These are phyloP conservation scores for Apiotrichum siamense DNA, from an alignment of 1,284 basidiomycete genomes.

Conservation along the genomic window DNA sequence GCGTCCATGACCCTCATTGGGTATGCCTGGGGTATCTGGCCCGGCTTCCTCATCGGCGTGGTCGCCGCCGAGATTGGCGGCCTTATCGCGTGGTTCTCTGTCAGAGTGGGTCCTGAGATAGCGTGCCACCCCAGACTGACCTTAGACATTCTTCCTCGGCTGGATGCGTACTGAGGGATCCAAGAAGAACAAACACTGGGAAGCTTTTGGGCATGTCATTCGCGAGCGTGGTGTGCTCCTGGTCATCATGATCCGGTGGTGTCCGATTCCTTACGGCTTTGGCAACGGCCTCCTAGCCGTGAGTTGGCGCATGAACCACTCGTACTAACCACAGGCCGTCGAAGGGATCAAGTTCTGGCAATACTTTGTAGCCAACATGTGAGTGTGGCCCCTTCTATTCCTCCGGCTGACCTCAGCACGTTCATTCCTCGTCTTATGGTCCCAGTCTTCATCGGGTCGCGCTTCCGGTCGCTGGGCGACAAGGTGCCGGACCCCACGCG, in stretches of 20 bases:
- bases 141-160: conserved; percentile 41
- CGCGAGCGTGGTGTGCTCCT: conserved; percentile 36
- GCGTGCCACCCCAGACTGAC: not conserved
- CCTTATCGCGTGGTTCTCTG: conserved; percentile 37
- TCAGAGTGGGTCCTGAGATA: conserved; percentile 28
- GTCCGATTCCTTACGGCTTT: conserved; percentile 45
- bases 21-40: conserved; percentile 44
- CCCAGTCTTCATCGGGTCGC: conserved; percentile 46
- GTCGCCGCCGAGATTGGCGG: conserved; percentile 36
- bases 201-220: conserved; percentile 46
- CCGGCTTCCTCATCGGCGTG: conserved; percentile 34
- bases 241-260: conserved; percentile 46
- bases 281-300: conserved; percentile 46
- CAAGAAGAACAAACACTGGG: conserved; percentile 41
- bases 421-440: conserved; percentile 39
- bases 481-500: conserved; percentile 25
- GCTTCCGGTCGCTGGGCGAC: conserved; percentile 40
- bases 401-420: conserved; percentile 15
- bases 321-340: conserved; percentile 30
- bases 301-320: conserved; percentile 14
- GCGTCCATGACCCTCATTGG: conserved; percentile 44
- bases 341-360: conserved; percentile 44
- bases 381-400: too few relatives aligned
- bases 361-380: conserved; percentile 44
- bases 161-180: conserved; percentile 32